Evolutionary conservation across 805 yeast genomes (phyloP).

Genomic region (Yamadazyma philogaea): DNA sequence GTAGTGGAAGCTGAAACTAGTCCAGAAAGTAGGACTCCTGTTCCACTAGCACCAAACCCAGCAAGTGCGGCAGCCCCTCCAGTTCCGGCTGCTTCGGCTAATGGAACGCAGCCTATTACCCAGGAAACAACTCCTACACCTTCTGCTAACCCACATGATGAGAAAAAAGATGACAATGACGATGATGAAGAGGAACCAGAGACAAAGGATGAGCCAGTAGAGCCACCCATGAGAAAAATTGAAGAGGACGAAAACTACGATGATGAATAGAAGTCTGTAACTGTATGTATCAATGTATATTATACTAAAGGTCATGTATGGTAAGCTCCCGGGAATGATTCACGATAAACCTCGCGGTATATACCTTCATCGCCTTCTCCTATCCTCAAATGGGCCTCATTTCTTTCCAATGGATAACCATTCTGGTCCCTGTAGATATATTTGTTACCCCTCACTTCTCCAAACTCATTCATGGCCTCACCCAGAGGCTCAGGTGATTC

Average conservation of each 20-base stretch:
- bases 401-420: not conserved
- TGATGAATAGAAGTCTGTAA: constrained; percentile 27
- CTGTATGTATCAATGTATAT: constrained; percentile 3
- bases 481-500: constrained; percentile 11
- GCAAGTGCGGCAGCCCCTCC: constrained; percentile 1
- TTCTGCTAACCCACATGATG: constrained; percentile 5
- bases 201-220: constrained; percentile 28
- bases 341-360: not conserved
- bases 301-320: not conserved
- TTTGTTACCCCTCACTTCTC: not conserved
- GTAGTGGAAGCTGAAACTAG: constrained; percentile 12
- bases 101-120: constrained; percentile 5
- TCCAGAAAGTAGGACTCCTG: constrained; percentile 8
- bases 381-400: not conserved
- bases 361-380: not conserved
- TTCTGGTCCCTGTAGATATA: not conserved
- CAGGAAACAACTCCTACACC: not conserved
- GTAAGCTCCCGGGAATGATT: not conserved
- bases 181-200: constrained; percentile 13
- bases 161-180: constrained; percentile 10
- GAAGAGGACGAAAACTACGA: constrained; percentile 48
- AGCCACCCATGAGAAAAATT: constrained; percentile 44
- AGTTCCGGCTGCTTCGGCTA: constrained; percentile 4
- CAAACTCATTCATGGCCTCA: constrained; percentile 1
- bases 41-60: constrained; percentile 10